These are phyloP conservation scores for Trichoderma gracile DNA, from an alignment of 2,329 filamentous ascomycete genomes.

Conservation along the genomic window DNA sequence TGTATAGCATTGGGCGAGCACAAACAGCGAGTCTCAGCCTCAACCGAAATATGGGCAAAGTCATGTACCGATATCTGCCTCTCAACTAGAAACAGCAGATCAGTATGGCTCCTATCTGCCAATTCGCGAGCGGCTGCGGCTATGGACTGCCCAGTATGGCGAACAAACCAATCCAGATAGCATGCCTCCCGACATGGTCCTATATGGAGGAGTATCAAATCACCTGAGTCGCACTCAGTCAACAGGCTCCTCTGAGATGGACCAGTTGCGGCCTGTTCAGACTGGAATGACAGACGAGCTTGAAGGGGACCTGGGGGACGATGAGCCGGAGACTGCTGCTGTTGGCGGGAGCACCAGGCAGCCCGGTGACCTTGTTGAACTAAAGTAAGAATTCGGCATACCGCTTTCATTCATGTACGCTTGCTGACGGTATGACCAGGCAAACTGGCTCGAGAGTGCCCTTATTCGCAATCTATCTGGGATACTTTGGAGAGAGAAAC, in stretches of 20 bases:
- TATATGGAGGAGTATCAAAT: conserved; percentile 36
- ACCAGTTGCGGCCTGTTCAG: conserved; percentile 33
- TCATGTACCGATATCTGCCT: conserved; percentile 4
- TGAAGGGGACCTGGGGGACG: conserved; percentile 35
- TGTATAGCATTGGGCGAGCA: conserved; percentile 28
- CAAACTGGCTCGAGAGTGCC: conserved; percentile 46
- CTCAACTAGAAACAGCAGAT: background rate
- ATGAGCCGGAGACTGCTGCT: conserved; percentile 33
- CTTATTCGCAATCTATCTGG: conserved; percentile 55
- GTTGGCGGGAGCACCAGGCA: conserved; percentile 33
- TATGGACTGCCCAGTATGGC: conserved; percentile 45
- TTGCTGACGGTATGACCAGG: conserved; percentile 28
- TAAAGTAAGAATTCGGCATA: conserved; percentile 39
- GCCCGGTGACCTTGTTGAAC: conserved; percentile 56
- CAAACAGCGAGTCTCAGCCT: conserved; percentile 5
- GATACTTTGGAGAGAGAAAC: conserved; percentile 51
- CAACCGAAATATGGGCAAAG: conserved; percentile 19
- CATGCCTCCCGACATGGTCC: conserved; percentile 33
- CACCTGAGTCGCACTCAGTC: conserved; percentile 39
- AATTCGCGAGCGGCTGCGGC: conserved; percentile 46
- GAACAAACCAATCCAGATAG: conserved; percentile 27
- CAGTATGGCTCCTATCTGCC: conserved; percentile 21
- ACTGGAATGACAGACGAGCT: conserved; percentile 32
- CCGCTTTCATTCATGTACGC: background rate
- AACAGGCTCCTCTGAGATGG: conserved; percentile 38